phyloP scores from a whole-genome alignment of 306 rosid species.

The Cucurbita moschata region DNA sequence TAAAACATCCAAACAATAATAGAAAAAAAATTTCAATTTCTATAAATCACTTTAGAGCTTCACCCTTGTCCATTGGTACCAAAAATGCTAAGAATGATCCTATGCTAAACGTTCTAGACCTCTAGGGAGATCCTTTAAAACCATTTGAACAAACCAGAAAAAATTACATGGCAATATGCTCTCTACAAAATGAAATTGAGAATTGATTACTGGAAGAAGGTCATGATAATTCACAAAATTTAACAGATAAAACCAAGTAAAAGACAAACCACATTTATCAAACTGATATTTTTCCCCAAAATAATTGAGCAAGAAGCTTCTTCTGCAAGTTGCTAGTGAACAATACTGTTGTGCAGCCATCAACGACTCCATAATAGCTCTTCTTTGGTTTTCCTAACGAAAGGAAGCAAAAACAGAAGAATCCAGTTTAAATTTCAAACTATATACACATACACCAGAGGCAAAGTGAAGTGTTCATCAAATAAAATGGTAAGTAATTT shows the following conservation, averaged over 20 bases:
- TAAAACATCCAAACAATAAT: background rate
- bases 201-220: background rate
- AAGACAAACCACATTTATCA: slow-evolving; percentile 56
- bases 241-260: slow-evolving; percentile 17
- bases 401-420: background rate
- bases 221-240: background rate
- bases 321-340: slow-evolving; percentile 58
- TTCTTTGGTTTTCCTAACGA: slow-evolving; percentile 56
- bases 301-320: slow-evolving; percentile 66
- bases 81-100: background rate
- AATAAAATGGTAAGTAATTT: background rate
- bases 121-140: background rate
- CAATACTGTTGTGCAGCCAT: slow-evolving; percentile 71
- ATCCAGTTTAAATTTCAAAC: background rate
- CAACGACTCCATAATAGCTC: slow-evolving; percentile 66
- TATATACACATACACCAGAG: background rate
- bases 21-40: background rate
- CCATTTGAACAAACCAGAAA: background rate
- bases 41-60: background rate
- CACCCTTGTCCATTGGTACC: background rate
- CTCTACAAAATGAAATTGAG: background rate
- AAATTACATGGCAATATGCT: background rate
- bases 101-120: background rate
- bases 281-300: slow-evolving; percentile 55
- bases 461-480: background rate